These are phyloP conservation scores for Globisporangium carolinianum DNA, from an alignment of 352 stramenopile genomes.

Conservation along the genomic window DNA sequence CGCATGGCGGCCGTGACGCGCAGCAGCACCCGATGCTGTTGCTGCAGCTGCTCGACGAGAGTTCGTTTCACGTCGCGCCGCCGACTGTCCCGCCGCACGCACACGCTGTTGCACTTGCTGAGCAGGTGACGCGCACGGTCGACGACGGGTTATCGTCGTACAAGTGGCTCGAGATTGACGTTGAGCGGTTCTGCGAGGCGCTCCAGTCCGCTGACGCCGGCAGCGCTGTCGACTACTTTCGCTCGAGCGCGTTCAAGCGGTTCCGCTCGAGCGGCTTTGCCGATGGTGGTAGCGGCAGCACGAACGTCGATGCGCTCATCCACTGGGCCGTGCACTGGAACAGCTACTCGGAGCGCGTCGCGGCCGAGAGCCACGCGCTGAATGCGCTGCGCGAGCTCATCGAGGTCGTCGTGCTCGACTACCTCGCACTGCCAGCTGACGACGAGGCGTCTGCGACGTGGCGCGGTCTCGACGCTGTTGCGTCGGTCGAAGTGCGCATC, in stretches of 20 bases:
- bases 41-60: slow-evolving; percentile 58
- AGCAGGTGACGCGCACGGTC: slow-evolving; percentile 49
- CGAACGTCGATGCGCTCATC: slow-evolving; percentile 40
- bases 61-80: slow-evolving; percentile 51
- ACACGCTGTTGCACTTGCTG: slow-evolving; percentile 58
- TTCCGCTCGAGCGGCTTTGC: slow-evolving; percentile 37
- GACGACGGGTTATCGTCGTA: slow-evolving; percentile 45
- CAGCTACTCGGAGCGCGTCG: slow-evolving; percentile 76
- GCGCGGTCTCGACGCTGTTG: slow-evolving; percentile 52
- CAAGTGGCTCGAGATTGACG: slow-evolving; percentile 78
- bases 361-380: slow-evolving; percentile 68
- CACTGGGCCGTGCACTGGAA: slow-evolving; percentile 84
- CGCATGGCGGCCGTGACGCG: slow-evolving; percentile 20
- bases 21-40: slow-evolving; percentile 63
- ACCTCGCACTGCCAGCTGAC: slow-evolving; percentile 31
- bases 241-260: slow-evolving; percentile 35
- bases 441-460: slow-evolving; percentile 34
- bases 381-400: slow-evolving; percentile 73
- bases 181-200: slow-evolving; percentile 61
- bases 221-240: slow-evolving; percentile 31
- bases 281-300: slow-evolving; percentile 22
- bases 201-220: slow-evolving; percentile 50
- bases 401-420: slow-evolving; percentile 76
- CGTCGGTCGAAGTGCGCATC: slow-evolving; percentile 44
- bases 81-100: slow-evolving; percentile 60